Conservation (phyloP, 257 asterid species). For the Ophiorrhiza pumila region DNA sequence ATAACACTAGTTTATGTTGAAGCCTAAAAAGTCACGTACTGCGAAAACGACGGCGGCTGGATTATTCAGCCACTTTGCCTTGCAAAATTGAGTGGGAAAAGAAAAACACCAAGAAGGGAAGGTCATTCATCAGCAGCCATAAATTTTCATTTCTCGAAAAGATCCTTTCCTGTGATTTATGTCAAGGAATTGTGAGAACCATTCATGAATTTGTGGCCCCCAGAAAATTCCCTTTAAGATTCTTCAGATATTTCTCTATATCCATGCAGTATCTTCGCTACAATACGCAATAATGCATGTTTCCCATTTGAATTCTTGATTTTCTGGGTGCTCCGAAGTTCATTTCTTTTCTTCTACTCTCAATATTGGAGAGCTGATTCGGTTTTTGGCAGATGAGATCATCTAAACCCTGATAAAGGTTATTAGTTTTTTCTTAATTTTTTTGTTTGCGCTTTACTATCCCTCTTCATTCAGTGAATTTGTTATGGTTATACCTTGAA, state of each 20-base stretch:
- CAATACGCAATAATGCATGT: background rate
- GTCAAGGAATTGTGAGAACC: constrained; percentile 25
- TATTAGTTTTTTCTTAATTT: constrained; percentile 16
- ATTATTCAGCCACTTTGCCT: background rate
- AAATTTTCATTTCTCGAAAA: background rate
- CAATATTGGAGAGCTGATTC: background rate
- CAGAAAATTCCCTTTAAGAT: constrained; percentile 28
- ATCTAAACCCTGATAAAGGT: constrained; percentile 32
- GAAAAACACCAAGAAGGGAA: background rate
- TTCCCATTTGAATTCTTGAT: constrained; percentile 12
- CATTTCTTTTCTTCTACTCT: background rate
- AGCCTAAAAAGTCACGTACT: no score
- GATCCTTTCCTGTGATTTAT: constrained; percentile 4
- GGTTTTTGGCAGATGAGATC: constrained; percentile 29
- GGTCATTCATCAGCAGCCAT: constrained; percentile 6
- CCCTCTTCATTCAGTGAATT: background rate
- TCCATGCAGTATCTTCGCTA: constrained; percentile 21
- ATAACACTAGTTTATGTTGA: no score
- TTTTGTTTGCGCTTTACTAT: no score
- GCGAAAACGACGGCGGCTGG: constrained; percentile 1
- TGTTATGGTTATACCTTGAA: background rate
- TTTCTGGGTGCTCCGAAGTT: constrained; percentile 16
- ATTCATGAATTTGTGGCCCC: constrained; percentile 58
- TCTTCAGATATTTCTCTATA: constrained; percentile 29
- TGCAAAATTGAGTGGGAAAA: background rate